phyloP scores from a whole-genome alignment of 164 flowering plant genomes.

The Macadamia integrifolia region DNA sequence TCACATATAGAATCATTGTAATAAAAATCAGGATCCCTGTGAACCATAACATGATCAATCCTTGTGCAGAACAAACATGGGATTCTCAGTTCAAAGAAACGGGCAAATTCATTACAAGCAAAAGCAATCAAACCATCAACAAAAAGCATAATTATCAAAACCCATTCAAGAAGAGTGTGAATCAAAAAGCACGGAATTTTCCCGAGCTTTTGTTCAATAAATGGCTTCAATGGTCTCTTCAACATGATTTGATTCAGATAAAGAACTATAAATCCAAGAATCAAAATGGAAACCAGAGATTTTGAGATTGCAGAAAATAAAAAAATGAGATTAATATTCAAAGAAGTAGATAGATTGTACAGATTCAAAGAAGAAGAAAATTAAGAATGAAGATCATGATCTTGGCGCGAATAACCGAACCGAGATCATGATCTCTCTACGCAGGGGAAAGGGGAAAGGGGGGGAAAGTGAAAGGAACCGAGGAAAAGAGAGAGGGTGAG shows the following conservation, averaged over 20 bases:
- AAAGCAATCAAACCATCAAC: constrained; percentile 66
- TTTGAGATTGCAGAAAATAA: background rate
- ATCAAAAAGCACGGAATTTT: constrained; percentile 45
- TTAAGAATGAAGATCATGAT: constrained; percentile 40
- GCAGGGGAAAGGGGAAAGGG: background rate
- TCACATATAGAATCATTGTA: constrained; percentile 74
- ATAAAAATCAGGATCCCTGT: constrained; percentile 33
- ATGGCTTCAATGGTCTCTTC: constrained; percentile 30
- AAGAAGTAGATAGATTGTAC: background rate
- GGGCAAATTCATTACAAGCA: constrained; percentile 52
- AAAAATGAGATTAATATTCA: background rate
- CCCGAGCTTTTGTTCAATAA: constrained; percentile 57
- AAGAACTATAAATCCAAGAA: background rate
- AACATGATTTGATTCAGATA: constrained; percentile 18
- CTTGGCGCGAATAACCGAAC: constrained; percentile 21
- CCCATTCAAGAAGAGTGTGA: constrained; percentile 72
- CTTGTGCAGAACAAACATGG: constrained; percentile 87
- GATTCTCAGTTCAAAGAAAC: constrained; percentile 48
- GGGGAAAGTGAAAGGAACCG: too few relatives aligned
- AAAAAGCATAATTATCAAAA: constrained; percentile 52
- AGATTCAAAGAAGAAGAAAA: background rate
- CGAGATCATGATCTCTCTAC: constrained; percentile 39
- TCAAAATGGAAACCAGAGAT: background rate
- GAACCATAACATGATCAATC: constrained; percentile 53
- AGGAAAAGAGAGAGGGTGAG: background rate